Percentiles rank a stretch among this genome's conserved stretches.
These are phyloP conservation scores for Pseudodiploospora longispora DNA, from an alignment of 2,329 filamentous ascomycete species.

Conservation along the genomic window DNA sequence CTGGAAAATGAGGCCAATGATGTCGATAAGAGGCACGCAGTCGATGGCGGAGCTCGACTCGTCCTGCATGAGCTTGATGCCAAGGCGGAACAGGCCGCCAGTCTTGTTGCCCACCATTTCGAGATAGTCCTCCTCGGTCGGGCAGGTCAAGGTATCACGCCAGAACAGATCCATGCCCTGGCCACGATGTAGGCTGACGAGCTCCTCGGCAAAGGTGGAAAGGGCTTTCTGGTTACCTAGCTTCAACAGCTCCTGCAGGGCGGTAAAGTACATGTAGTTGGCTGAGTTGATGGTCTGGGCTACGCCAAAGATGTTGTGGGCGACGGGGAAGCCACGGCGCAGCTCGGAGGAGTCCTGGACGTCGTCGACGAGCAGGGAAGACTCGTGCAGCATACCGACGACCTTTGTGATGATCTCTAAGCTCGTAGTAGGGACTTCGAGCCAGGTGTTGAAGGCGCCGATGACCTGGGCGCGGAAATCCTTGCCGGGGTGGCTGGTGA, in stretches of 20 bases:
- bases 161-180: conserved; percentile 91
- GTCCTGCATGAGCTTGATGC: conserved; percentile 82
- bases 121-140: conserved; percentile 82
- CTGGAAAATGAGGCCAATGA: conserved; percentile 80
- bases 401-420: conserved; percentile 70
- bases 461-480: conserved; percentile 77
- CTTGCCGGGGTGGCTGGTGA: conserved; percentile 72
- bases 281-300: conserved; percentile 86
- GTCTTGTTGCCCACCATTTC: conserved; percentile 93
- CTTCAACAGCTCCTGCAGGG: conserved; percentile 64
- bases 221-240: conserved; percentile 61
- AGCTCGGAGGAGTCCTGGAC: conserved; percentile 75
- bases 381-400: conserved; percentile 78
- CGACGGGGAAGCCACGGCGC: conserved; percentile 71
- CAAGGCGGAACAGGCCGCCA: conserved; percentile 75
- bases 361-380: conserved; percentile 77
- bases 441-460: conserved; percentile 71
- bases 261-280: conserved; percentile 82
- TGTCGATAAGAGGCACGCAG: conserved; percentile 76
- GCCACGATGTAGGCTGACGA: conserved; percentile 75
- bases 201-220: conserved; percentile 69
- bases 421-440: conserved; percentile 62
- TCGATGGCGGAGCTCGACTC: conserved; percentile 52
- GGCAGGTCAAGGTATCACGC: conserved; percentile 77
- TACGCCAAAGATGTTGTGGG: conserved; percentile 76